Conservation (phyloP, 805 yeast species). For the Kuraishia piskuri region DNA sequence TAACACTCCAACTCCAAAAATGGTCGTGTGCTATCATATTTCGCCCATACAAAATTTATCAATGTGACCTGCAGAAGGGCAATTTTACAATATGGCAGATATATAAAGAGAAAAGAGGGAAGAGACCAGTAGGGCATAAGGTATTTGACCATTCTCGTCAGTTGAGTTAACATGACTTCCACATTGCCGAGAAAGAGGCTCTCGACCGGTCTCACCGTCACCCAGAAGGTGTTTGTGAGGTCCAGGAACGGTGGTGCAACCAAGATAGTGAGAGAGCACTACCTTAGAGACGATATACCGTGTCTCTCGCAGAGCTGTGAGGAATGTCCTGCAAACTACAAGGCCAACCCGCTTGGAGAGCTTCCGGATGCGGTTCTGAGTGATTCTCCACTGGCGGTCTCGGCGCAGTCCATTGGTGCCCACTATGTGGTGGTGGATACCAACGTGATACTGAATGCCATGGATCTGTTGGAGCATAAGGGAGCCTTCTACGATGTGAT, state of each 20-base stretch:
- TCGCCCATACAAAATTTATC: background rate
- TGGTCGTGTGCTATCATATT: background rate
- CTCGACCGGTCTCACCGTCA: constrained; percentile 50
- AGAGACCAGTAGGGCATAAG: background rate
- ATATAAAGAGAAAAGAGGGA: no score
- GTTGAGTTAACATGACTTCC: background rate
- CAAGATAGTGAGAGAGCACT: constrained; percentile 90
- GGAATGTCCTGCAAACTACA: constrained; percentile 44
- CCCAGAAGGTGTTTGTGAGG: constrained; percentile 86
- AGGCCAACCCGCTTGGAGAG: constrained; percentile 61
- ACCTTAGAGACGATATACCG: constrained; percentile 85
- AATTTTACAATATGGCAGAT: background rate
- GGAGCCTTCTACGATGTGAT: constrained; percentile 81
- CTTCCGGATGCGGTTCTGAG: constrained; percentile 61
- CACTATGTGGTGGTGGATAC: constrained; percentile 87
- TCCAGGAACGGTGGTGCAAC: constrained; percentile 86
- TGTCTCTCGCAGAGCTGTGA: constrained; percentile 72
- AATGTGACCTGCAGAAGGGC: background rate
- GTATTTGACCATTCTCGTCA: background rate
- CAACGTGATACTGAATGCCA: constrained; percentile 78
- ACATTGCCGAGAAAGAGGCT: constrained; percentile 30
- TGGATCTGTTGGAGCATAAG: constrained; percentile 77
- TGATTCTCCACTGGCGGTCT: constrained; percentile 43
- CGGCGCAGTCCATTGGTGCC: constrained; percentile 35
- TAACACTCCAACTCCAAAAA: no score